Conservation (phyloP, 331 rosid genomes). For the Stylosanthes scabra region DNA sequence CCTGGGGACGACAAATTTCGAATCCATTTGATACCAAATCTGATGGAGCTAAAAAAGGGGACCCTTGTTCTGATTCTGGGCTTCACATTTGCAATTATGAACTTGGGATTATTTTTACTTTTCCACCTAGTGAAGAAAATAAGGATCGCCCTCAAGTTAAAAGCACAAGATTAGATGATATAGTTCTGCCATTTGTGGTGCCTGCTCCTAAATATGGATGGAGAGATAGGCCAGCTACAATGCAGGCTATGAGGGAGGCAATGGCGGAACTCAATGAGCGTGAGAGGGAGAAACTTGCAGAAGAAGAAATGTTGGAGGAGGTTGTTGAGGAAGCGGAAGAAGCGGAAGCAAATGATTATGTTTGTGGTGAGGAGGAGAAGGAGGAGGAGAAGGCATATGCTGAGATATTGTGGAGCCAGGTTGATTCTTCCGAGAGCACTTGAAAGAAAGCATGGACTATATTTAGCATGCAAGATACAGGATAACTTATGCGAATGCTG, state of each 20-base stretch:
- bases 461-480: too few species aligned
- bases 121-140: constrained; percentile 59
- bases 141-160: constrained; percentile 31
- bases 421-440: constrained; percentile 58
- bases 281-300: constrained; percentile 47
- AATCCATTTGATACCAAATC: constrained; percentile 47
- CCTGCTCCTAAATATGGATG: constrained; percentile 83
- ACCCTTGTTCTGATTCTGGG: constrained; percentile 45
- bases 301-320: constrained; percentile 65
- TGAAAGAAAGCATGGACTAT: constrained; percentile 22
- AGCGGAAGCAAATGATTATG: constrained; percentile 49
- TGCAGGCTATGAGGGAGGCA: constrained; percentile 76
- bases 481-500: too few species aligned
- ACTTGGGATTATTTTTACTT: constrained; percentile 81
- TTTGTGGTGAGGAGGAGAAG: constrained; percentile 61
- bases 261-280: constrained; percentile 53
- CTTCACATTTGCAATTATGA: constrained; percentile 89
- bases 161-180: constrained; percentile 55
- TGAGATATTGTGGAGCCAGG: constrained; percentile 71
- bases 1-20: constrained; percentile 77
- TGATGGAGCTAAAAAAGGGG: constrained; percentile 44
- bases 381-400: constrained; percentile 85
- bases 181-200: constrained; percentile 73
- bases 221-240: constrained; percentile 79
- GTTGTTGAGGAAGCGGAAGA: constrained; percentile 65